Conservation (phyloP, 345 rosid species). For the Salix suchowensis region DNA sequence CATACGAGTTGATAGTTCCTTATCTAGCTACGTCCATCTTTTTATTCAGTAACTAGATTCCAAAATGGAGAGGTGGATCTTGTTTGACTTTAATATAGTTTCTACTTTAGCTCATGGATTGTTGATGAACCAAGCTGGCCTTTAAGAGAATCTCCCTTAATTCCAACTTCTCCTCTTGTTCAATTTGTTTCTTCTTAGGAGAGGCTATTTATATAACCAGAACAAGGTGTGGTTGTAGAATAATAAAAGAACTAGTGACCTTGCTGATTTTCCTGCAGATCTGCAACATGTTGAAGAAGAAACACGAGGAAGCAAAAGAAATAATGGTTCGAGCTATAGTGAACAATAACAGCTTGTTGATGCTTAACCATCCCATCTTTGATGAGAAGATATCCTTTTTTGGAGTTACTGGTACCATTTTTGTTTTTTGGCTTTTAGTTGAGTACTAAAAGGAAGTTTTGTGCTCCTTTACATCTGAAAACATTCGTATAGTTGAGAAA, state of each 20-base stretch:
- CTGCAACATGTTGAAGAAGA: constrained; percentile 73
- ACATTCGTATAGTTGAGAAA: constrained; percentile 62
- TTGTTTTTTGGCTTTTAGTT: neutral
- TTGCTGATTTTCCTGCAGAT: constrained; percentile 42
- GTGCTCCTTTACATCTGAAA: constrained; percentile 46
- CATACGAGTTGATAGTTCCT: too few relatives aligned
- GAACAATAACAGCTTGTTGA: constrained; percentile 65
- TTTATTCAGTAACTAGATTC: too few relatives aligned
- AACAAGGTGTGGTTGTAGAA: neutral
- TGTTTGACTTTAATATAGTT: too few relatives aligned
- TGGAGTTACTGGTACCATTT: neutral
- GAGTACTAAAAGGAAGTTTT: neutral
- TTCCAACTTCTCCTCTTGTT: too few relatives aligned
- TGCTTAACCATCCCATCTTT: constrained; percentile 79
- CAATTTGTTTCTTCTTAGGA: neutral
- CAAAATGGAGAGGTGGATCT: too few relatives aligned
- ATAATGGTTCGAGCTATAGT: constrained; percentile 73
- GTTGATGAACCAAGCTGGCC: too few relatives aligned
- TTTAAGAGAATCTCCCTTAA: too few relatives aligned
- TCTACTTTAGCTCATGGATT: too few relatives aligned
- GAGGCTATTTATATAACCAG: neutral
- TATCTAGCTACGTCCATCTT: too few relatives aligned
- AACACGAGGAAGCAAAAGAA: constrained; percentile 83
- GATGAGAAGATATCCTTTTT: constrained; percentile 84
- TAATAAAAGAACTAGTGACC: neutral